Base-by-base conservation (phyloP, 2,329 filamentous ascomycete genomes). In the Cordyceps tenuipes region DNA sequence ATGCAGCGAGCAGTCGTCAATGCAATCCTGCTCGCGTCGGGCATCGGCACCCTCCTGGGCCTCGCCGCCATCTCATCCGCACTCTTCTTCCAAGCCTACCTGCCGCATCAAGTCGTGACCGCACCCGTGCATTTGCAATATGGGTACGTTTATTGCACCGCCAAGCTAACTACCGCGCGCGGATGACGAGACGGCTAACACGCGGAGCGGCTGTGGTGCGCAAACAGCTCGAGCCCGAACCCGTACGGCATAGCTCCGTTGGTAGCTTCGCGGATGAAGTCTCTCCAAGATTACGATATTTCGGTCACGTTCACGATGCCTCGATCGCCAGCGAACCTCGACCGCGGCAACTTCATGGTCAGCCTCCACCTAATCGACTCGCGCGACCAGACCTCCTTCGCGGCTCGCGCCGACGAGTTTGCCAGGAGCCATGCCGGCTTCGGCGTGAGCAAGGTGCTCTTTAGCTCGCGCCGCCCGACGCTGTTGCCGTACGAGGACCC, bases 271-370 rank as follows among this genome's bases (percentile, higher is more conserved):
- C 78, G 82, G 51, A 76, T 94, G 63, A 84, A 88, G 65, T 78
- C 84, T 19, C 79, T 83, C 51, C 93, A 97, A 71, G 81, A 86
- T 52, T 99, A 99, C 78, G 91, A 97, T 71, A 82, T 99, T 47
- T 80, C 82, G 5, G 79, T 97, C 1, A 79, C 84, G 23, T 79
- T 99, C 36, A 81, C 83, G 3, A 79, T 99, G 63, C 94, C 94
- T 19, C 85, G 87, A 46, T 94, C 90, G 2, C 85, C 84, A 0
- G 74, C 80, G 1, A 99, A 99, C 68, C 75, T 89, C 23, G 82
- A 82, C 2, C 82, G 83, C 15, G 94, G 94, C 31, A 97, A 97
- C 75, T 97, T 97, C 78, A 99, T 99, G 94, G 77, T 97, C 19
- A 87, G 89, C 51, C 76, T 96, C 17, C 82, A 85, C 62, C 82